A percentile compares a stretch with the other conserved stretches of the same genome.
phyloP scores from a whole-genome alignment of 305 asterid species.

The Rubia peregrina region DNA sequence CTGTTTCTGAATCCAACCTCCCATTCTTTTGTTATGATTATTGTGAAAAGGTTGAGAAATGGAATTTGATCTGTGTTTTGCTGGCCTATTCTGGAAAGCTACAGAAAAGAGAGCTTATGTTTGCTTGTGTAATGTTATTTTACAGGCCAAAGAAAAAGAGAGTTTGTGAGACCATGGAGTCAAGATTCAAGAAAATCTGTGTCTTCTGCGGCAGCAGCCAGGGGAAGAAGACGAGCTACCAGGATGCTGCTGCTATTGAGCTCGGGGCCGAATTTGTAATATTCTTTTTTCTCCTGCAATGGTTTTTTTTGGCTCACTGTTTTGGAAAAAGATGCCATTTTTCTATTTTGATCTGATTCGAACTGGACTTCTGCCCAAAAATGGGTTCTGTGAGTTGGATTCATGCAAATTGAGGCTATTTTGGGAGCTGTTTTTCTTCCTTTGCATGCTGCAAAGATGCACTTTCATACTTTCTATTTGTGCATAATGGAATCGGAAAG shows the following conservation, averaged over 20 bases:
- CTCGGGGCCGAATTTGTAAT: constrained; percentile 77
- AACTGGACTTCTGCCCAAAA: constrained; percentile 18
- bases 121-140: not conserved
- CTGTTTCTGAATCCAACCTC: not conserved
- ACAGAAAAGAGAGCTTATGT: not conserved
- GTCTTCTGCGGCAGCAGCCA: constrained; percentile 98
- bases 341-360: constrained; percentile 4
- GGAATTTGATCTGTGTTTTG: not conserved
- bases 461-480: constrained; percentile 4
- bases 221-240: constrained; percentile 78
- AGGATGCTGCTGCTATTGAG: constrained; percentile 89
- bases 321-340: not conserved
- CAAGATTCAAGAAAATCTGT: constrained; percentile 83
- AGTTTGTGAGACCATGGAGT: constrained; percentile 35
- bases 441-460: constrained; percentile 17
- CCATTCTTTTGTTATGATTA: not conserved
- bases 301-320: not conserved
- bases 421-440: not conserved
- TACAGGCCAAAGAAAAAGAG: constrained; percentile 39
- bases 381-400: not conserved
- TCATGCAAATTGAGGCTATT: constrained; percentile 22
- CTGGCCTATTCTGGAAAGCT: not conserved
- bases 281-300: not conserved
- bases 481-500: constrained; percentile 6
- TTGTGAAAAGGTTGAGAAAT: not conserved